phyloP scores from a whole-genome alignment of 2,329 filamentous ascomycete species.

The Cordyceps tenuipes region DNA sequence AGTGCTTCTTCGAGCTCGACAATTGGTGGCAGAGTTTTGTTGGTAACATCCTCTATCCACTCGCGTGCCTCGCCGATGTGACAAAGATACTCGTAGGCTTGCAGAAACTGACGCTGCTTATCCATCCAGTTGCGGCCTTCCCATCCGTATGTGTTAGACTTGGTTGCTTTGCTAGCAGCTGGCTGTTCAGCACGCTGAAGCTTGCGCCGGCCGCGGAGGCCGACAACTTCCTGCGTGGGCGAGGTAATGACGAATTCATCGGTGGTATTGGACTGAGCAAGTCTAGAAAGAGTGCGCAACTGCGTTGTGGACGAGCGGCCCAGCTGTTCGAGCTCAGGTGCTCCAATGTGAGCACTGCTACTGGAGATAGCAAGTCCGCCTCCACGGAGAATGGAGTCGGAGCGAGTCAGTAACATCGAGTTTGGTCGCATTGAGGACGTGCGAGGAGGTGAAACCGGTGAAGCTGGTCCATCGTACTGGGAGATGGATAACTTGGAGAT shows the following conservation, averaged over 20 bases:
- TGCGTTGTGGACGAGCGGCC: constrained; percentile 87
- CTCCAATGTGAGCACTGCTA: constrained; percentile 40
- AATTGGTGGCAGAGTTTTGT: constrained; percentile 79
- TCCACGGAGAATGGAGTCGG: constrained; percentile 40
- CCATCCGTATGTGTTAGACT: constrained; percentile 56
- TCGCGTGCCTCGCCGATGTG: constrained; percentile 98
- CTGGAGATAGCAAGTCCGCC: constrained; percentile 26
- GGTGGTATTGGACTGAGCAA: constrained; percentile 65
- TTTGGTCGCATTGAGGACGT: constrained; percentile 42
- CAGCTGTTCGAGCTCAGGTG: constrained; percentile 70
- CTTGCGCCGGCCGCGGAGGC: constrained; percentile 73
- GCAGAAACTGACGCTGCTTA: constrained; percentile 89
- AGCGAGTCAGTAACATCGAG: constrained; percentile 52
- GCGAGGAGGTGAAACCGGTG: constrained; percentile 35
- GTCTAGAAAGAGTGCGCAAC: constrained; percentile 74
- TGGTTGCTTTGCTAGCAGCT: constrained; percentile 37
- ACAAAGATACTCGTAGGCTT: constrained; percentile 97
- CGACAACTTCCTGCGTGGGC: constrained; percentile 76
- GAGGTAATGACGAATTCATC: constrained; percentile 76
- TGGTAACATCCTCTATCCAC: constrained; percentile 91
- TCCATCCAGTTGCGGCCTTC: constrained; percentile 96
- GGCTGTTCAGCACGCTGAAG: constrained; percentile 63
- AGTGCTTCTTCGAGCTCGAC: constrained; percentile 89
- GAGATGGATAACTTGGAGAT: constrained; percentile 46
- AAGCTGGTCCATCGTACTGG: constrained; percentile 33